Conservation (phyloP, 768 basidiomycete species). For the Mycena vitilis region DNA sequence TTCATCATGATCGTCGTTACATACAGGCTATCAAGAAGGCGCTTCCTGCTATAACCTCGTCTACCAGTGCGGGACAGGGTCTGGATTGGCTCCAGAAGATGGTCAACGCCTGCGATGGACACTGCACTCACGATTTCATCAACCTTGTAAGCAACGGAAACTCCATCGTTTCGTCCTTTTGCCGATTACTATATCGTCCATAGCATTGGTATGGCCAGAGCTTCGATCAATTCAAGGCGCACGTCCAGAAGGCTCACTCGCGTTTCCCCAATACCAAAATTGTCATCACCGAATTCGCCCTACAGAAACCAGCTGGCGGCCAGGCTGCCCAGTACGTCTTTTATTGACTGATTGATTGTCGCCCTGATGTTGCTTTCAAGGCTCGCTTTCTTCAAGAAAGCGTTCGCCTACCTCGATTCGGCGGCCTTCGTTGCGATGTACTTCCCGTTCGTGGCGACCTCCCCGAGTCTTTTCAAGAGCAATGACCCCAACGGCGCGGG, state of each 20-base stretch:
- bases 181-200: not conserved
- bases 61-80: constrained; percentile 44
- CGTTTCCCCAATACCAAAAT: constrained; percentile 35
- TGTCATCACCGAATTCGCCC: constrained; percentile 50
- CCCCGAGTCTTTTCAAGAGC: constrained; percentile 39
- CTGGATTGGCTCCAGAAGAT: constrained; percentile 50
- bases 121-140: constrained; percentile 49
- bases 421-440: constrained; percentile 46
- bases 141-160: constrained; percentile 41
- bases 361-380: no score
- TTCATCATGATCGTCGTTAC: no score
- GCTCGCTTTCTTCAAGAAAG: constrained; percentile 46
- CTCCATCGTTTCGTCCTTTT: no score
- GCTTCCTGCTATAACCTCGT: constrained; percentile 51
- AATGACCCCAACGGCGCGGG: constrained; percentile 35
- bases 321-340: constrained; percentile 39
- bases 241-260: constrained; percentile 17
- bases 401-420: constrained; percentile 49
- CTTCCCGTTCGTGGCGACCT: constrained; percentile 51
- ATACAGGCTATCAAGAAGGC: constrained; percentile 49
- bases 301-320: constrained; percentile 43
- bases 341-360: no score
- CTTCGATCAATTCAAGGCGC: constrained; percentile 43
- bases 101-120: constrained; percentile 48
- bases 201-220: constrained; percentile 36